Percentiles rank a stretch among this genome's conserved stretches.
Conservation (phyloP, 148 eudicot genomes). For the Simmondsia chinensis region DNA sequence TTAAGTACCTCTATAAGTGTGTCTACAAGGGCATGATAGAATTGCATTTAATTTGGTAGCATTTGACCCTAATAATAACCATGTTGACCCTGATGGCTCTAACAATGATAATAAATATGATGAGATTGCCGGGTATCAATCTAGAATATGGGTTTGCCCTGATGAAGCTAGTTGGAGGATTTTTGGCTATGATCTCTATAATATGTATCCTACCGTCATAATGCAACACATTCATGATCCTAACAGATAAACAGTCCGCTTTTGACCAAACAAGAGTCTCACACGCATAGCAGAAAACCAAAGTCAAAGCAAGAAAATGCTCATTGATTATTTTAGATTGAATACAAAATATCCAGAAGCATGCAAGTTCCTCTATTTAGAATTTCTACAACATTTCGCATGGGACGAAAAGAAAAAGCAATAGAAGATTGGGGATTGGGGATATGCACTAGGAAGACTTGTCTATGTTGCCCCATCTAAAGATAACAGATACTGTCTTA, state of each 20-base stretch:
- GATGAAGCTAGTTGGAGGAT: slow-evolving; percentile 6
- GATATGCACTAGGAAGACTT: not conserved
- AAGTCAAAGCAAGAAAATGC: not conserved
- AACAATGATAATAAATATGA: not conserved
- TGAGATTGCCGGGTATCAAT: slow-evolving; percentile 4
- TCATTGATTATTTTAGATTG: not conserved
- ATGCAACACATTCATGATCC: not conserved
- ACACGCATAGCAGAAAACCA: too few relatives aligned
- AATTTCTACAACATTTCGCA: not conserved
- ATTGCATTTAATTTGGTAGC: not conserved
- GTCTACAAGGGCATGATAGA: slow-evolving; percentile 19
- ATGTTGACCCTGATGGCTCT: too few relatives aligned
- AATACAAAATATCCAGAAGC: not conserved
- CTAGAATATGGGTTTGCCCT: slow-evolving; percentile 7
- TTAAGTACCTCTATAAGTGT: slow-evolving; percentile 24
- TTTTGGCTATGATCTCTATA: not conserved
- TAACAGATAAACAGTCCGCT: not conserved
- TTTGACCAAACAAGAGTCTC: too few relatives aligned
- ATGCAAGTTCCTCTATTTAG: not conserved
- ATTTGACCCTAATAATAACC: too few relatives aligned
- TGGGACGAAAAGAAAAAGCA: not conserved
- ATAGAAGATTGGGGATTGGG: not conserved
- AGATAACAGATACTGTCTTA: not conserved
- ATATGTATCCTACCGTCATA: slow-evolving; percentile 3
- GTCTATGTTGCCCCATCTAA: not conserved